These are phyloP conservation scores for Aspergillus cristatus DNA, from an alignment of 495 filamentous ascomycete species.

Conservation along the genomic window DNA sequence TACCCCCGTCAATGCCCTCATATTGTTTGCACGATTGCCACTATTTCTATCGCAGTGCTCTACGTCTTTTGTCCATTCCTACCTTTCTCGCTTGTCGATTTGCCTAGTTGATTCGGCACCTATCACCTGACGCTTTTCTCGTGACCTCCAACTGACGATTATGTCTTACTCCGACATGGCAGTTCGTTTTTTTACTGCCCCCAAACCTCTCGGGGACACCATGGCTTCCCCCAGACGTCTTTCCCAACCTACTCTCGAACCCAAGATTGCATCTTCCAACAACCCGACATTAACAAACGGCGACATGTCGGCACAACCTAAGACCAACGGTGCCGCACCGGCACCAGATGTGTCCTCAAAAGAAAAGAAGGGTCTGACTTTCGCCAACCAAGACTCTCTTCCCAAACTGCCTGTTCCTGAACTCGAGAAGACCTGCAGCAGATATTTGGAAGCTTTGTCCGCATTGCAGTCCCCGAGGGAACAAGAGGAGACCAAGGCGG, in stretches of 20 bases:
- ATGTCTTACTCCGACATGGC: constrained; percentile 40
- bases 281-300: constrained; percentile 7
- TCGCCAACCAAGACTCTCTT: constrained; percentile 77
- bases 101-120: constrained; percentile 35
- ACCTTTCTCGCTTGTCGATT: constrained; percentile 67
- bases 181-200: constrained; percentile 50
- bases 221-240: constrained; percentile 19
- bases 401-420: constrained; percentile 92
- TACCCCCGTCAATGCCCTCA: constrained; percentile 51
- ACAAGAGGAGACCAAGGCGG: constrained; percentile 70
- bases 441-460: constrained; percentile 70
- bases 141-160: constrained; percentile 29
- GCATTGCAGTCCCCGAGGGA: constrained; percentile 75
- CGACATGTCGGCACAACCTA: neutral
- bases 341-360: constrained; percentile 4
- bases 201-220: constrained; percentile 50
- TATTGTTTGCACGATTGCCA: constrained; percentile 84
- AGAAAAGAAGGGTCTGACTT: constrained; percentile 54
- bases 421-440: constrained; percentile 69
- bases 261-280: constrained; percentile 8
- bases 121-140: neutral
- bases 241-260: constrained; percentile 10
- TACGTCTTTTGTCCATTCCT: constrained; percentile 72
- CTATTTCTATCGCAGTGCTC: constrained; percentile 82
- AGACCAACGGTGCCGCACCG: neutral